These are phyloP conservation scores for Onygena corvina DNA, from an alignment of 2,329 filamentous ascomycete species.

Conservation along the genomic window DNA sequence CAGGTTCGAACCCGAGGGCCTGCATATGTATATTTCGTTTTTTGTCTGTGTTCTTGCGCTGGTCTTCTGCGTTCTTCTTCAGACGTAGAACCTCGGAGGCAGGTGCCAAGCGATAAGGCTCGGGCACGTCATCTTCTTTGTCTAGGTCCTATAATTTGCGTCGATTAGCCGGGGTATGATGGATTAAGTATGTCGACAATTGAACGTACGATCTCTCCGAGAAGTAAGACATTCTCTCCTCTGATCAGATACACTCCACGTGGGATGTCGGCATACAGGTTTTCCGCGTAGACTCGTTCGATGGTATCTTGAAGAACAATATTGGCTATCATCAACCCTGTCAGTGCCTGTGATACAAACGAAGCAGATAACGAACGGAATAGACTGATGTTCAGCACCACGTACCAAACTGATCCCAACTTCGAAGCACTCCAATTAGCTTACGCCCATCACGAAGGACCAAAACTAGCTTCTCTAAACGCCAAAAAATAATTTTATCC, in stretches of 20 bases:
- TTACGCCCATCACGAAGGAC: constrained; percentile 88
- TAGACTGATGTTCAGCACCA: constrained; percentile 13
- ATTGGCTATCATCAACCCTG: constrained; percentile 54
- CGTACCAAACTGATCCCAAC: constrained; percentile 96
- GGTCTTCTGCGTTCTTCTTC: constrained; percentile 57
- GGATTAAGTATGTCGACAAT: background rate
- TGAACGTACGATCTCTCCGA: constrained; percentile 66
- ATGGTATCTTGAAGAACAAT: constrained; percentile 86
- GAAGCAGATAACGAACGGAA: background rate
- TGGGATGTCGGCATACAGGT: constrained; percentile 70
- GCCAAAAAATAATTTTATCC: constrained; percentile 4
- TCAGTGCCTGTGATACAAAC: background rate
- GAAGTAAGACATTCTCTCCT: constrained; percentile 89
- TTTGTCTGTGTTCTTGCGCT: constrained; percentile 63
- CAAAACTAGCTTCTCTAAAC: constrained; percentile 80
- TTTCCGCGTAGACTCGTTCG: constrained; percentile 68
- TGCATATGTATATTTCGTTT: constrained; percentile 57
- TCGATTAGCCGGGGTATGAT: background rate
- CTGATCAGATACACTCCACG: constrained; percentile 84
- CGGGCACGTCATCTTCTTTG: constrained; percentile 76
- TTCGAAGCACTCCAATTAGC: constrained; percentile 79
- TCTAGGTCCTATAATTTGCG: constrained; percentile 58
- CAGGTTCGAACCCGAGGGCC: constrained; percentile 74
- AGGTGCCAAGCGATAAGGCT: constrained; percentile 54
- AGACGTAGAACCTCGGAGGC: constrained; percentile 58